Conservation (phyloP, 1,139 yeast genomes). For the Debaryomyces psychrophilus region DNA sequence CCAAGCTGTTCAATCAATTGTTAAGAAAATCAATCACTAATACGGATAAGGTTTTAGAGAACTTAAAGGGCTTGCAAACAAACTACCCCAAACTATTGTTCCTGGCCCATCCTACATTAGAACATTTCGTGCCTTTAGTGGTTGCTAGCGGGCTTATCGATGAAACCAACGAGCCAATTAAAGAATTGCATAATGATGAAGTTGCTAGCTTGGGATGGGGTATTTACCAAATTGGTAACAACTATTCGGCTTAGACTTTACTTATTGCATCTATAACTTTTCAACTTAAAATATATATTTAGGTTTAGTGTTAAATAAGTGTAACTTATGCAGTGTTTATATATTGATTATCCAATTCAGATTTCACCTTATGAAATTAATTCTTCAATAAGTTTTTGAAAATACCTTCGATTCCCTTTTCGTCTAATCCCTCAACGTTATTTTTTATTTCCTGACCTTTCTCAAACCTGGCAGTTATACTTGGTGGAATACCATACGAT, state of each 20-base stretch:
- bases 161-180: slow-evolving; percentile 29
- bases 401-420: slow-evolving; percentile 40
- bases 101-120: slow-evolving; percentile 72
- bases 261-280: slow-evolving; percentile 2
- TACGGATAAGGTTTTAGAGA: slow-evolving; percentile 27
- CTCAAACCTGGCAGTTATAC: slow-evolving; percentile 70
- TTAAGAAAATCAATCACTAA: slow-evolving; percentile 39
- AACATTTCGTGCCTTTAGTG: slow-evolving; percentile 71
- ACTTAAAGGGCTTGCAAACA: slow-evolving; percentile 35
- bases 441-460: slow-evolving; percentile 48
- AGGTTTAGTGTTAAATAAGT: slow-evolving; percentile 2
- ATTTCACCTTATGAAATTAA: slow-evolving; percentile 9
- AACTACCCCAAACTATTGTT: slow-evolving; percentile 39
- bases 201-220: slow-evolving; percentile 68
- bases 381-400: slow-evolving; percentile 42
- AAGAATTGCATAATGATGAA: slow-evolving; percentile 50
- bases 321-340: slow-evolving; percentile 9
- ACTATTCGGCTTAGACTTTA: slow-evolving; percentile 9
- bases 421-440: slow-evolving; percentile 50
- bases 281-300: slow-evolving; percentile 7
- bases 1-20: slow-evolving; percentile 50
- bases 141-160: slow-evolving; percentile 66
- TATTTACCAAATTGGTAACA: slow-evolving; percentile 49
- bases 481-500: slow-evolving; percentile 71
- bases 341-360: slow-evolving; percentile 1